phyloP scores from a whole-genome alignment of 2,329 filamentous ascomycete species.

The Parafenestella ontariensis region DNA sequence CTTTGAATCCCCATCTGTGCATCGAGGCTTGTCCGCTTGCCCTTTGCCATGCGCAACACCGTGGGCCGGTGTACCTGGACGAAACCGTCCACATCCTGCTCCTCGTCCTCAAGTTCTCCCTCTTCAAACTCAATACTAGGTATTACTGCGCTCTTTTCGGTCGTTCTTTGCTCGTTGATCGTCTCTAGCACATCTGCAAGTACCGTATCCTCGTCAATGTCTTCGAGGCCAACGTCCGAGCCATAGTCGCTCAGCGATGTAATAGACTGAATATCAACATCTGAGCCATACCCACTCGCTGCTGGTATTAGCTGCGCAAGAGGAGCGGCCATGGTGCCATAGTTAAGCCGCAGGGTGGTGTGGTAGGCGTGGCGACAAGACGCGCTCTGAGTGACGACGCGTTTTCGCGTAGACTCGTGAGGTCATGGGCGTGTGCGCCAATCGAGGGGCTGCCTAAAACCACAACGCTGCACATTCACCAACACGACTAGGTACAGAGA shows the following conservation, averaged over 20 bases:
- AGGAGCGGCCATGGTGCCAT: constrained; percentile 38
- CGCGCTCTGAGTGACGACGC: constrained; percentile 16
- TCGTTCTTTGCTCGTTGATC: constrained; percentile 3
- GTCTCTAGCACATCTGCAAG: constrained; percentile 23
- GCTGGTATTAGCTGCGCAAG: constrained; percentile 14
- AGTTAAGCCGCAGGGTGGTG: constrained; percentile 8
- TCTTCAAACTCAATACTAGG: constrained; percentile 34
- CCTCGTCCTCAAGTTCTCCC: constrained; percentile 27
- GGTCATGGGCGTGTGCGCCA: constrained; percentile 13
- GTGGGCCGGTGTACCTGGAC: constrained; percentile 48
- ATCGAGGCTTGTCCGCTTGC: constrained; percentile 4
- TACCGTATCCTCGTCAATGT: constrained; percentile 64
- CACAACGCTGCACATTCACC: background rate
- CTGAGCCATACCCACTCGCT: constrained; percentile 68
- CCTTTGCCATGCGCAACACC: constrained; percentile 25
- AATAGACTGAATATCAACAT: constrained; percentile 60
- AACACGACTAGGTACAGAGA: background rate
- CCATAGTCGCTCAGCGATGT: constrained; percentile 66
- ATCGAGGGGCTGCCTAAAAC: constrained; percentile 1
- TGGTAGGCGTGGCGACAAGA: constrained; percentile 12
- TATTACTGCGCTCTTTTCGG: constrained; percentile 13
- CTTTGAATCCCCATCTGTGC: constrained; percentile 15
- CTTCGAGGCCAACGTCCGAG: constrained; percentile 62
- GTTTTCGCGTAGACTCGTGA: constrained; percentile 22
- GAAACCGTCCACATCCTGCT: constrained; percentile 53